Conservation (phyloP, 768 basidiomycete species). For the Russula compacta region DNA sequence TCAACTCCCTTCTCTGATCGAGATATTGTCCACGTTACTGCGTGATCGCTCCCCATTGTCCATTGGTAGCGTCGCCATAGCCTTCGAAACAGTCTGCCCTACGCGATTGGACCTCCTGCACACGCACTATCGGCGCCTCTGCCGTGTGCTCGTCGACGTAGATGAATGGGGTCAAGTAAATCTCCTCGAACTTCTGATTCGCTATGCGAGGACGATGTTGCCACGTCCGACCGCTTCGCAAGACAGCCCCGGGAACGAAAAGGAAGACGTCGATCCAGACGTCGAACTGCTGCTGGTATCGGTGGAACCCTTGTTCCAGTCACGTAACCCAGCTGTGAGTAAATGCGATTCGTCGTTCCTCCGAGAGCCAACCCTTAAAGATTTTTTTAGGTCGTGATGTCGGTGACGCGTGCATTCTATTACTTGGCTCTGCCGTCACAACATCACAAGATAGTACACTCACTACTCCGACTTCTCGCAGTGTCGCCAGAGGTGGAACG, state of each 20-base stretch:
- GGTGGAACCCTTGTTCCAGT: conserved; percentile 72
- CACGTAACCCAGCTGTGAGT: conserved; percentile 78
- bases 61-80: conserved; percentile 75
- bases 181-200: conserved; percentile 63
- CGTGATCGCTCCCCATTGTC: conserved; percentile 79
- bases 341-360: neutral
- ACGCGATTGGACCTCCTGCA: conserved; percentile 83
- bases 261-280: conserved; percentile 71
- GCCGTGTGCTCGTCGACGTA: conserved; percentile 74
- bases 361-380: neutral
- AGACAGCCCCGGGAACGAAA: conserved; percentile 25
- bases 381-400: conserved; percentile 60
- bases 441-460: conserved; percentile 50
- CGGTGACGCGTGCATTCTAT: conserved; percentile 63
- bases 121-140: conserved; percentile 77
- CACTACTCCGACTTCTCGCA: conserved; percentile 66
- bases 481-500: conserved; percentile 65
- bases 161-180: conserved; percentile 97
- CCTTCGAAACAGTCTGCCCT: conserved; percentile 83
- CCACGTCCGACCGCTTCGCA: conserved; percentile 42
- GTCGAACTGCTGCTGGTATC: conserved; percentile 63
- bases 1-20: conserved; percentile 63
- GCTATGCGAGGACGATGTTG: conserved; percentile 83
- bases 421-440: conserved; percentile 57
- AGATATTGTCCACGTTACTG: conserved; percentile 53